These are phyloP conservation scores for Apodospora peruviana DNA, from an alignment of 495 filamentous ascomycete genomes.

Conservation along the genomic window DNA sequence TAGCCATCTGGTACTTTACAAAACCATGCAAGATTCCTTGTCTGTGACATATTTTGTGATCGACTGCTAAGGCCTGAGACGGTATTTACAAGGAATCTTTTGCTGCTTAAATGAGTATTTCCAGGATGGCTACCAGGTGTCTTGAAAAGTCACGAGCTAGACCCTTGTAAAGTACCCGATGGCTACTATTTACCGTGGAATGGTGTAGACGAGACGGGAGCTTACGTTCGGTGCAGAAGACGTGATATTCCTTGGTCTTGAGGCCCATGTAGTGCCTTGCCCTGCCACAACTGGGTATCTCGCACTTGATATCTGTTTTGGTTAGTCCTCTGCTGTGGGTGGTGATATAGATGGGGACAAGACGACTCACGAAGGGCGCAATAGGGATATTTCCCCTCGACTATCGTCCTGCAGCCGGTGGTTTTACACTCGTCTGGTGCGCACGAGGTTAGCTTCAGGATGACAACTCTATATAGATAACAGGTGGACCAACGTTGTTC, in stretches of 20 bases:
- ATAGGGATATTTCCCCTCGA: conserved; percentile 14
- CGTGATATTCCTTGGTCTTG: conserved; percentile 17
- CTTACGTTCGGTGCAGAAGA: conserved; percentile 25
- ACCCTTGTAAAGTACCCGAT: too few relatives aligned
- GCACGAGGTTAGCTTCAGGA: neutral
- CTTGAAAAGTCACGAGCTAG: too few relatives aligned
- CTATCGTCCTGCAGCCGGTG: conserved; percentile 14
- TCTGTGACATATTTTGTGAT: too few relatives aligned
- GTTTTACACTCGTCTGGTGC: conserved; percentile 17
- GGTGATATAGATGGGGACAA: neutral
- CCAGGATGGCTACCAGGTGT: too few relatives aligned
- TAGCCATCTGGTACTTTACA: too few relatives aligned
- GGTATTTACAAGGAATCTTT: too few relatives aligned
- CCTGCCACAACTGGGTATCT: conserved; percentile 13
- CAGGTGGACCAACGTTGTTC: conserved; percentile 12
- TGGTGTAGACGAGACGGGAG: neutral
- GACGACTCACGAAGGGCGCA: conserved; percentile 17
- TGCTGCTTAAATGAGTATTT: too few relatives aligned
- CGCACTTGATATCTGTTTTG: conserved; percentile 16
- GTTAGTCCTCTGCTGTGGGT: neutral
- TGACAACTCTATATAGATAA: neutral
- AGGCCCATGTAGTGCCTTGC: conserved; percentile 6
- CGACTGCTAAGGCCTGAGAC: too few relatives aligned
- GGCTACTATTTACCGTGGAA: too few relatives aligned
- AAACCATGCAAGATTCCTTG: too few relatives aligned